Base-by-base conservation (phyloP, 2,329 filamentous ascomycete genomes). In the Fusarium sublunatum region DNA sequence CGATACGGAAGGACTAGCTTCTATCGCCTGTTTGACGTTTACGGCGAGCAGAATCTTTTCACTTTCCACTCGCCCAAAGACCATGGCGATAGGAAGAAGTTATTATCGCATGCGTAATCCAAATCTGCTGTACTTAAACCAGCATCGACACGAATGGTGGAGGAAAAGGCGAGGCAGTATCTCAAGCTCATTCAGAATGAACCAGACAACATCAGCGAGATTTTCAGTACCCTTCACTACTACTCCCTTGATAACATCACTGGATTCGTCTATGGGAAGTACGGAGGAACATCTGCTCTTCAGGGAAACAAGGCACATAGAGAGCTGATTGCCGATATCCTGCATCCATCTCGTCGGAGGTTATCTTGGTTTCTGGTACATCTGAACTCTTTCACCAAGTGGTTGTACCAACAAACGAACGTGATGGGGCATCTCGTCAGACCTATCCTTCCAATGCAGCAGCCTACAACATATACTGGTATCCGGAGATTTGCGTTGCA, bases 1-100 rank as follows among this genome's bases (percentile, higher is more conserved):
- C 77, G 77, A 1, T 86, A 81, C 52, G 82, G 80, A 36, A 71
- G 82, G 35, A 83, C 82, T 0, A 42, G 47, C 1, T 86, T 85
- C 64, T 86, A 86, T 52, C 77, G 79, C 40, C 84, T 86, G 80
- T 86, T 86, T 55, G 82, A 84, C 60, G 81, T 78, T 0, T 84
- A 83, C 45, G 82, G 81, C 0, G 74, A 75, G 9, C 79, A 78
- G 67, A 84, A 85, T 49, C 64, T 86, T 3, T 86, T 86, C 66
- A 83, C 81, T 0, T 85, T 86, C 57, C 72, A 73, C 7, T 73
- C 75, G 0, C 73, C 74, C 0, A 76, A 75, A 28, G 73, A 77
- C 3, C 83, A 86, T 67, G 76, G 75, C 0, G 77, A 81, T 2
- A 71, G 83, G 15, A 86, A 86, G 73, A 85, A 84, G 62, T 56